These are phyloP conservation scores for Arctostaphylos glauca DNA, from an alignment of 148 eudicot species.

Conservation along the genomic window DNA sequence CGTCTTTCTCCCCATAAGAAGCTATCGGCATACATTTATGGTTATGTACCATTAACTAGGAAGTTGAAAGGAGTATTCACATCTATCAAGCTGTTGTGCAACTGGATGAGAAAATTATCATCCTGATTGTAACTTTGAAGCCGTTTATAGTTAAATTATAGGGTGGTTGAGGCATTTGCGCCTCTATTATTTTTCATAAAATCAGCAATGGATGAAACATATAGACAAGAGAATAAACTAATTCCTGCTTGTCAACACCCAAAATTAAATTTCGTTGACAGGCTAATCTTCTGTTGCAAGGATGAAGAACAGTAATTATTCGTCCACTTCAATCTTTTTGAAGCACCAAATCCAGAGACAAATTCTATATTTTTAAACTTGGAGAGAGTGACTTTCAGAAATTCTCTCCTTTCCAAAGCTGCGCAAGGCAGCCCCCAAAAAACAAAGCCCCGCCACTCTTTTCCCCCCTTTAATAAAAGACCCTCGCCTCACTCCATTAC, in stretches of 20 bases:
- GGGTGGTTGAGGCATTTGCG: slow-evolving; percentile 1
- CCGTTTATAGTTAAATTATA: not conserved
- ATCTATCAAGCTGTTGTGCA: not conserved
- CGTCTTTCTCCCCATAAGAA: too few species aligned
- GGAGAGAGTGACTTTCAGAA: slow-evolving; percentile 10
- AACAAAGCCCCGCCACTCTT: slow-evolving; percentile 9
- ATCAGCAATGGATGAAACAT: not conserved
- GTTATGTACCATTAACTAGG: not conserved
- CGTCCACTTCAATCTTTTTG: not conserved
- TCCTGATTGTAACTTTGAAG: not conserved
- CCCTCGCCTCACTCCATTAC: too few species aligned
- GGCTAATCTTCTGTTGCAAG: not conserved
- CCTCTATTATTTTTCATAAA: not conserved
- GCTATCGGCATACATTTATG: too few species aligned
- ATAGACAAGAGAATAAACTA: slow-evolving; percentile 1
- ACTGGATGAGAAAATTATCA: not conserved
- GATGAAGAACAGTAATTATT: not conserved
- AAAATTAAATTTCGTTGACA: not conserved
- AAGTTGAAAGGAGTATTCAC: not conserved
- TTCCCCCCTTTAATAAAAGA: not conserved
- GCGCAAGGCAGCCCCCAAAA: slow-evolving; percentile 16
- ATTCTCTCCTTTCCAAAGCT: slow-evolving; percentile 15
- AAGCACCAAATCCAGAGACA: not conserved
- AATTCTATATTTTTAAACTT: not conserved
- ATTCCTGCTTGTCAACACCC: not conserved